Percentiles rank a stretch among this genome's conserved stretches.
These are phyloP conservation scores for Leishmania arabica DNA, from an alignment of 208 protist species.

Conservation along the genomic window DNA sequence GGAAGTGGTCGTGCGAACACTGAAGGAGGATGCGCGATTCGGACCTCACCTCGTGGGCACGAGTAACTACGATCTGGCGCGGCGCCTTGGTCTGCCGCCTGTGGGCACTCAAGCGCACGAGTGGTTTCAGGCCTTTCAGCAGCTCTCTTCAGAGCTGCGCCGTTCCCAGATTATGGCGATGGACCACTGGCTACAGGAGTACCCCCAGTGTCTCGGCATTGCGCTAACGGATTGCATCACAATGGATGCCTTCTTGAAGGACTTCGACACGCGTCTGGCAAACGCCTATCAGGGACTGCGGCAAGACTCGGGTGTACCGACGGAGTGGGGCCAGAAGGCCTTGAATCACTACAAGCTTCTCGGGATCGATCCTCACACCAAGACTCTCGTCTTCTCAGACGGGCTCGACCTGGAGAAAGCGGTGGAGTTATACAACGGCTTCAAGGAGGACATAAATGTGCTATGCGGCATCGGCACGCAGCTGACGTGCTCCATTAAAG, in stretches of 20 bases:
- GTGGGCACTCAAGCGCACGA: constrained; percentile 90
- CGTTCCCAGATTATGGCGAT: constrained; percentile 75
- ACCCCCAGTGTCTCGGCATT: constrained; percentile 79
- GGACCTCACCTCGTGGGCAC: constrained; percentile 62
- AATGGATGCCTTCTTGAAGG: constrained; percentile 86
- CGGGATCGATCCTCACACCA: constrained; percentile 73
- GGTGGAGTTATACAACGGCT: constrained; percentile 54
- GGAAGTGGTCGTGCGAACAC: constrained; percentile 61
- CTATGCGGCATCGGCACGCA: constrained; percentile 88
- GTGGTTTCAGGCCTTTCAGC: constrained; percentile 93
- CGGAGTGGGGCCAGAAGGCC: constrained; percentile 78
- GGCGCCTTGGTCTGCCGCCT: constrained; percentile 53
- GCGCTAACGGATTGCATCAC: constrained; percentile 91
- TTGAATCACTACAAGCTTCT: constrained; percentile 76
- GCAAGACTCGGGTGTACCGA: constrained; percentile 82
- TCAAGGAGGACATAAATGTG: constrained; percentile 63
- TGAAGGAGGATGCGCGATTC: constrained; percentile 65
- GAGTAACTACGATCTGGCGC: constrained; percentile 87
- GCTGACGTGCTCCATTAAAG: constrained; percentile 82
- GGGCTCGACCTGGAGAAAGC: constrained; percentile 79
- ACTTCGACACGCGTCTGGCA: constrained; percentile 70
- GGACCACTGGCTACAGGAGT: constrained; percentile 80
- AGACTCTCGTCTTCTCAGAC: constrained; percentile 89
- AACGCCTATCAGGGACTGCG: constrained; percentile 71
- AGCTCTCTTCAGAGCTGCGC: constrained; percentile 69